These are phyloP conservation scores for Ceriops decandra DNA, from an alignment of 345 rosid species.

Conservation along the genomic window DNA sequence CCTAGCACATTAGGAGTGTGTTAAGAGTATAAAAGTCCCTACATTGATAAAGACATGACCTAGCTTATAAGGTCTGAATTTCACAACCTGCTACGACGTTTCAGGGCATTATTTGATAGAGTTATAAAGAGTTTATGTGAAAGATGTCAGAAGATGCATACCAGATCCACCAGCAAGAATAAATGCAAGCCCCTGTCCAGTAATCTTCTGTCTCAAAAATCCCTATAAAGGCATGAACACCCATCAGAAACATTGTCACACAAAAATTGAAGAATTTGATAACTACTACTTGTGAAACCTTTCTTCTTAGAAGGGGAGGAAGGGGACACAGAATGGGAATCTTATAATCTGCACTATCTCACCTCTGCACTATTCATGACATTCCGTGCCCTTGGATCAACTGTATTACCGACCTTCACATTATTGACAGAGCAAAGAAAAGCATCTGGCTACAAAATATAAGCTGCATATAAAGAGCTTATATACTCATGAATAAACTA, in stretches of 20 bases:
- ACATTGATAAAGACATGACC: no score
- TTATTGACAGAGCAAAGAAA: constrained; percentile 91
- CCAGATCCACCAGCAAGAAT: constrained; percentile 96
- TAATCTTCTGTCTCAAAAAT: constrained; percentile 78
- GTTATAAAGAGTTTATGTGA: background rate
- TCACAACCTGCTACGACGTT: no score
- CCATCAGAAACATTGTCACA: constrained; percentile 10
- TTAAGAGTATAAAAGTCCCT: background rate
- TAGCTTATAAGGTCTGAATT: no score
- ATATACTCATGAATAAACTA: background rate
- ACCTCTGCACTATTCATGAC: constrained; percentile 73
- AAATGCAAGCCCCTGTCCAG: constrained; percentile 97
- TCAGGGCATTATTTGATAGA: no score
- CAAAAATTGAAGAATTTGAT: constrained; percentile 8
- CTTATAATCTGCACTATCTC: constrained; percentile 13
- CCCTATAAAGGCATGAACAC: constrained; percentile 45
- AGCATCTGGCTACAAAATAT: constrained; percentile 90
- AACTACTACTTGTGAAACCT: no score
- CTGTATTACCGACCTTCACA: constrained; percentile 74
- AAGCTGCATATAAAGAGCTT: constrained; percentile 23
- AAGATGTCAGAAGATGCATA: constrained; percentile 30
- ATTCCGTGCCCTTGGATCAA: constrained; percentile 78
- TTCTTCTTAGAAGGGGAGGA: no score
- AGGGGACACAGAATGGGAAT: background rate
- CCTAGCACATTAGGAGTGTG: background rate